phyloP scores from a whole-genome alignment of 148 eudicot species.

The Linanthus parryae region DNA sequence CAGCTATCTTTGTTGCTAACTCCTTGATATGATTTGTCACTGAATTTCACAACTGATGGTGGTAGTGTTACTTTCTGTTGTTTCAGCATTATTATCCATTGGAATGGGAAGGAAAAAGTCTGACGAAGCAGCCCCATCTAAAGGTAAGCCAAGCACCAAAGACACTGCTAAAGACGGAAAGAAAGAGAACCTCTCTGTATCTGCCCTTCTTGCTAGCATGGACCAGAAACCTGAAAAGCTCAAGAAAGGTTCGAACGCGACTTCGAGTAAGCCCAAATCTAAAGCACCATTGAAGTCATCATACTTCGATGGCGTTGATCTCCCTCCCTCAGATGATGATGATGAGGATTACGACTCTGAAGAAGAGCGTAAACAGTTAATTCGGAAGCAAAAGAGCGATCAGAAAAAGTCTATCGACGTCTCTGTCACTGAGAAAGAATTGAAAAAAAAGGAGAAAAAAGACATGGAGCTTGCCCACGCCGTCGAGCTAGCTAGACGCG shows the following conservation, averaged over 20 bases:
- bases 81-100: no score
- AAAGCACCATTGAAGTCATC: constrained; percentile 20
- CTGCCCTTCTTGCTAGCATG: constrained; percentile 37
- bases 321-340: constrained; percentile 31
- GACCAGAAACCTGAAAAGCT: constrained; percentile 28
- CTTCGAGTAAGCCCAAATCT: constrained; percentile 21
- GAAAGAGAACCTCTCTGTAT: constrained; percentile 42
- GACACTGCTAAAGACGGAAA: constrained; percentile 32
- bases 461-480: constrained; percentile 16
- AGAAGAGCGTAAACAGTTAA: constrained; percentile 6
- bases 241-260: constrained; percentile 22
- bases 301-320: constrained; percentile 25
- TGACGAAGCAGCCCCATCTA: constrained; percentile 30
- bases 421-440: constrained; percentile 23
- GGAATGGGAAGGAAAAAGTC: constrained; percentile 48
- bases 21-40: no score
- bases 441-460: constrained; percentile 25
- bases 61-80: no score
- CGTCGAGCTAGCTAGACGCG: constrained; percentile 20
- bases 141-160: constrained; percentile 24
- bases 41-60: no score
- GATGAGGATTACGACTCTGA: constrained; percentile 17
- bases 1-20: no score
- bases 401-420: constrained; percentile 15
- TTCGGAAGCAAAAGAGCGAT: constrained; percentile 13